phyloP scores from a whole-genome alignment of 2,329 filamentous ascomycete genomes.

The Grosmannia huntii region DNA sequence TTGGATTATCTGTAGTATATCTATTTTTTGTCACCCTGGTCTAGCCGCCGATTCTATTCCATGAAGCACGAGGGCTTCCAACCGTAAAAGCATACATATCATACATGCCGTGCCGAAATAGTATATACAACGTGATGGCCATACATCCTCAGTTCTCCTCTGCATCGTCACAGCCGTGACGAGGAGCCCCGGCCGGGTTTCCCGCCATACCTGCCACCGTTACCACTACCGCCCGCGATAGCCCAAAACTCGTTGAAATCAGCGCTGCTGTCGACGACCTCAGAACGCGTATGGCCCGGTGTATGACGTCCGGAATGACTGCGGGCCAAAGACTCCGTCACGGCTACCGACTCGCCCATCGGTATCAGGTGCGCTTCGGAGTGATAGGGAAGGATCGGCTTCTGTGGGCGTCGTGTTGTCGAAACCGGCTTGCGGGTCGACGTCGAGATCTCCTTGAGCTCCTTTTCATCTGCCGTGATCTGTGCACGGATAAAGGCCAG shows the following conservation, averaged over 20 bases:
- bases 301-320: neutral
- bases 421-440: conserved; percentile 31
- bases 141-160: neutral
- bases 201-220: neutral
- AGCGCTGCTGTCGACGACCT: conserved; percentile 11
- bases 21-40: neutral
- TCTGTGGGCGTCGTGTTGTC: neutral
- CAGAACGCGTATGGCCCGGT: neutral
- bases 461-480: conserved; percentile 60
- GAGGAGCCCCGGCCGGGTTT: neutral
- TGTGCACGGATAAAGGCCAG: conserved; percentile 69
- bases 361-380: conserved; percentile 24
- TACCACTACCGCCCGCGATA: neutral
- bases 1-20: neutral
- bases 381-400: conserved; percentile 23
- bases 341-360: conserved; percentile 24
- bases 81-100: neutral
- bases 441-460: conserved; percentile 61
- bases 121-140: neutral
- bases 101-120: neutral
- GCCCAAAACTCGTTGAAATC: neutral
- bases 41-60: neutral
- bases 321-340: conserved; percentile 20
- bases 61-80: neutral
- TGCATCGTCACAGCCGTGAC: neutral